phyloP scores from a whole-genome alignment of 495 filamentous ascomycete genomes.

The Neurospora discreta region DNA sequence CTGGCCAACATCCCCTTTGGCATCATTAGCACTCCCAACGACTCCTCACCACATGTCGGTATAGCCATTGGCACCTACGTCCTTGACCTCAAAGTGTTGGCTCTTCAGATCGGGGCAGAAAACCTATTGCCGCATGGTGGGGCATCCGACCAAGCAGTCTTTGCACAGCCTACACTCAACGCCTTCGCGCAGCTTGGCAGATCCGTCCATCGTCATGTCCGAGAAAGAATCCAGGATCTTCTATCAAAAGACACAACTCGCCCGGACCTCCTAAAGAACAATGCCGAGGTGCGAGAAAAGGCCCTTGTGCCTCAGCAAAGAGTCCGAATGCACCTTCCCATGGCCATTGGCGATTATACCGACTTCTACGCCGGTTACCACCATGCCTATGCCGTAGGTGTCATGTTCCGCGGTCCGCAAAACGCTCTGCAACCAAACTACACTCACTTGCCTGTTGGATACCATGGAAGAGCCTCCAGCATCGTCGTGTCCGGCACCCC shows the following conservation, averaged over 20 bases:
- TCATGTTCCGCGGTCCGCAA: conserved; percentile 69
- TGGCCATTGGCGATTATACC: conserved; percentile 90
- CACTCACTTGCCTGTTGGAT: conserved; percentile 79
- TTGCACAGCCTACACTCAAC: conserved; percentile 64
- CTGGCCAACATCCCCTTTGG: conserved; percentile 89
- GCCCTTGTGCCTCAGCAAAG: conserved; percentile 40
- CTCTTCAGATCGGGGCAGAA: conserved; percentile 45
- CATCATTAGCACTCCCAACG: conserved; percentile 54
- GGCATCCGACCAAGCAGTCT: conserved; percentile 46
- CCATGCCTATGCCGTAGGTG: conserved; percentile 75
- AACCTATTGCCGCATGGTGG: conserved; percentile 42
- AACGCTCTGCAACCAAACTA: conserved; percentile 87
- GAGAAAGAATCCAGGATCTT: conserved; percentile 61
- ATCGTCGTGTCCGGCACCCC: conserved; percentile 67
- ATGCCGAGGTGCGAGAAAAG: conserved; percentile 16
- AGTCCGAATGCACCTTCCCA: conserved; percentile 66
- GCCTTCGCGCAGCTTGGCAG: conserved; percentile 71
- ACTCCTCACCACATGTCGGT: conserved; percentile 51
- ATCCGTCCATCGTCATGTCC: conserved; percentile 57
- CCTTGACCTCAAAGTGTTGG: conserved; percentile 62
- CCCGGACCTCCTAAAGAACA: conserved; percentile 24
- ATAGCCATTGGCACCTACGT: conserved; percentile 68
- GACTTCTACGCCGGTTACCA: conserved; percentile 93
- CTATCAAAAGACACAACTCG: conserved; percentile 43
- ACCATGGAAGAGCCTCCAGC: conserved; percentile 73